Conservation (phyloP, 192 early-diverging fungal genomes). For the Spizellomyces punctatus region DNA sequence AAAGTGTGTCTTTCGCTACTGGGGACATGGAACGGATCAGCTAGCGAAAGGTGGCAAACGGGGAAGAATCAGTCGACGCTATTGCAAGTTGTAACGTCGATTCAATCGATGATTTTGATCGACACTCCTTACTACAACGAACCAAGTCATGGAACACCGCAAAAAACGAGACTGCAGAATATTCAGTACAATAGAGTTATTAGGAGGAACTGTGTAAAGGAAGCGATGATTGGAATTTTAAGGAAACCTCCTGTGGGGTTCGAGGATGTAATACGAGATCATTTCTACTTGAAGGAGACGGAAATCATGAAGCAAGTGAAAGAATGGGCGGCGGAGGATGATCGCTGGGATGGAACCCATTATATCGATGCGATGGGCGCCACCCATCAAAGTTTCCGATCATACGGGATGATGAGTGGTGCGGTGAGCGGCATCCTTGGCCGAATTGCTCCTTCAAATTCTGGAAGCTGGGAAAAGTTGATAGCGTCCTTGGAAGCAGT, state of each 20-base stretch:
- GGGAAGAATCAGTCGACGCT: slow-evolving; percentile 22
- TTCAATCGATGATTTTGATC: slow-evolving; percentile 35
- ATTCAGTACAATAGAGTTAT: slow-evolving; percentile 29
- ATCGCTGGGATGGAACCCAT: slow-evolving; percentile 2
- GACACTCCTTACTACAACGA: slow-evolving; percentile 38
- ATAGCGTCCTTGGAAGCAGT: no score
- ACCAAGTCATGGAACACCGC: slow-evolving; percentile 26
- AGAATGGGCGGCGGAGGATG: slow-evolving; percentile 29
- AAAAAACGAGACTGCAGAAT: neutral
- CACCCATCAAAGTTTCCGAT: neutral
- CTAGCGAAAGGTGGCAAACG: slow-evolving; percentile 44
- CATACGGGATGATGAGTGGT: no score
- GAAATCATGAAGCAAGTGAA: slow-evolving; percentile 28
- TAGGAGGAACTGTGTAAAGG: slow-evolving; percentile 25
- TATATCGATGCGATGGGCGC: neutral
- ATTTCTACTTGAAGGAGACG: slow-evolving; percentile 27
- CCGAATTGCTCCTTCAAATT: no score
- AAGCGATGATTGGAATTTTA: slow-evolving; percentile 30
- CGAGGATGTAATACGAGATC: slow-evolving; percentile 27
- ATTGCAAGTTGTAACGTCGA: slow-evolving; percentile 34
- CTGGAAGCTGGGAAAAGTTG: no score
- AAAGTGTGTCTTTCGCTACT: slow-evolving; percentile 60
- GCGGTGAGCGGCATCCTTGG: no score
- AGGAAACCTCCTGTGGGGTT: slow-evolving; percentile 28
- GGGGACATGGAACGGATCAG: slow-evolving; percentile 51